Evolutionary conservation across 2,329 filamentous ascomycete genomes (phyloP).

Genomic region (Bipolaris oryzae): DNA sequence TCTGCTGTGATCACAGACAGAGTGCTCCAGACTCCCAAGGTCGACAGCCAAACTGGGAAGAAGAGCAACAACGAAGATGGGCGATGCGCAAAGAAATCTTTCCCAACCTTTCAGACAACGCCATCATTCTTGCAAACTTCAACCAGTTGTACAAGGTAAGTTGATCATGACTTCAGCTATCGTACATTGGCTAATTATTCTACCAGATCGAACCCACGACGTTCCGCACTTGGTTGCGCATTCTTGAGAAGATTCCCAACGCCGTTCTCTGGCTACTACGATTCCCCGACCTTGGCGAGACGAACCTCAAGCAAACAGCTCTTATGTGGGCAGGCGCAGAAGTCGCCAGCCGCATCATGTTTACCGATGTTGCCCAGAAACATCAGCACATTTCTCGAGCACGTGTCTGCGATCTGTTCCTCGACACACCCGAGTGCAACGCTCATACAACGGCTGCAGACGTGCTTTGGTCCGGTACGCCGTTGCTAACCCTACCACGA

Average conservation of each 20-base stretch:
- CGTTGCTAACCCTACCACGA: conserved; percentile 84
- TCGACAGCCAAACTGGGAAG: conserved; percentile 72
- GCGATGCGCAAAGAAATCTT: conserved; percentile 92
- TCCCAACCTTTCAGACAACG: conserved; percentile 78
- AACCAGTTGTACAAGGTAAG: conserved; percentile 97
- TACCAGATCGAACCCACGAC: conserved; percentile 91
- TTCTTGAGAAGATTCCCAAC: conserved; percentile 82
- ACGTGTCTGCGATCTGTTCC: conserved; percentile 88
- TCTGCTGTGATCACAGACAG: conserved; percentile 96
- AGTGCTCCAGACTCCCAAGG: conserved; percentile 78
- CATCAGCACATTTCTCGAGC: conserved; percentile 91
- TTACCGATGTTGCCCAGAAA: conserved; percentile 97
- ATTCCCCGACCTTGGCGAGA: conserved; percentile 91
- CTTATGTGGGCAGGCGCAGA: conserved; percentile 81
- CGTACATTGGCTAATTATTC: conserved; percentile 19
- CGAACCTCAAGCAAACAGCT: conserved; percentile 80
- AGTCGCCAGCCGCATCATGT: conserved; percentile 85
- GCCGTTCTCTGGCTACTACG: conserved; percentile 94
- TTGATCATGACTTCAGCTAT: neutral
- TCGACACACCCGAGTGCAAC: conserved; percentile 98
- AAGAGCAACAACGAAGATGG: conserved; percentile 84
- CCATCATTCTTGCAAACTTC: conserved; percentile 94
- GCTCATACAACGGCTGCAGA: conserved; percentile 97
- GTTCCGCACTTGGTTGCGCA: conserved; percentile 93
- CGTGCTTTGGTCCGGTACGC: conserved; percentile 94